Base-by-base conservation (phyloP, 2,329 filamentous ascomycete species). In the Apiospora koreana region DNA sequence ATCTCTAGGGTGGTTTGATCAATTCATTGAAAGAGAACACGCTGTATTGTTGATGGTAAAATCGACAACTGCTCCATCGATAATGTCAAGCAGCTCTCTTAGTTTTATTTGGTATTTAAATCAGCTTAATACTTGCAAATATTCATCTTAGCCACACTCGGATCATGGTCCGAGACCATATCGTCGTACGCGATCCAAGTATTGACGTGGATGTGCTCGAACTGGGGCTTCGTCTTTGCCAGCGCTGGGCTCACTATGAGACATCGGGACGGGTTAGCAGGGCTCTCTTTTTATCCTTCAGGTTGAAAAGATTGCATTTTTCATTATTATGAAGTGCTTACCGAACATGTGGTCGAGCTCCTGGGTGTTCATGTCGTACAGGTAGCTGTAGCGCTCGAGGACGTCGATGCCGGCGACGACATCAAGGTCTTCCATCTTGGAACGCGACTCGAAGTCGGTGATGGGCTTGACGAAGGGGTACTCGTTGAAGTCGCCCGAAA, bases 401-500 rank as follows among this genome's bases (percentile, higher is more conserved):
- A 81, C 76, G 4, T 84, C 80, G 14, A 89, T 85, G 6, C 82
- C 82, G 5, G 83, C 86, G 0, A 87, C 88, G 6, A 86, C 89
- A 74, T 93, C 91, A 1, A 93, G 80, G 73, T 93, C 90, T 43
- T 83, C 74, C 64, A 93, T 81, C 2, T 86, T 85, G 0, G 88
- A 91, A 25, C 84, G 81, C 3, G 79, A 72, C 1, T 82, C 76
- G 73, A 93, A 92, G 1, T 81, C 81, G 71, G 84, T 78, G 66
- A 93, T 79, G 1, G 91, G 91, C 77, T 84, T 76, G 12, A 89
- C 90, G 72, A 90, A 90, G 6, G 86, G 78, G 77, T 92, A 93
- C 78, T 94, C 92, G 83, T 94, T 93, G 78, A 91, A 93, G 80
- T 94, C 92, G 35, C 92, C 92, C 0, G 88, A 86, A 2, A 85